Conservation (phyloP, 805 yeast genomes). For the Starmerella potacharoeniae region DNA sequence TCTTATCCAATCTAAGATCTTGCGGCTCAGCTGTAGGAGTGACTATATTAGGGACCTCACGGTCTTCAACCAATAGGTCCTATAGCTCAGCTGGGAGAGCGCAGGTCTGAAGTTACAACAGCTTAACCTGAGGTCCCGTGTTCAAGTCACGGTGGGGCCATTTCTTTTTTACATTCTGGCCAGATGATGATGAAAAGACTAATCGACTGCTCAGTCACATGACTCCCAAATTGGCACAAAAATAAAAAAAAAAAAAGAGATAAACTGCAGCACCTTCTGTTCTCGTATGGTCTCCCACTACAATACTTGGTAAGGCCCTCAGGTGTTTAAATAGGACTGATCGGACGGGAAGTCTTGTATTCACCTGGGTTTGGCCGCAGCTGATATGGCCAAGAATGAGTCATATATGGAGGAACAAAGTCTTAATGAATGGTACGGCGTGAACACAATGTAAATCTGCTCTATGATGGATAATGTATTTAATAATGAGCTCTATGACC, state of each 20-base stretch:
- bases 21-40: not conserved
- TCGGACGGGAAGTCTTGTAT: conserved; percentile 4
- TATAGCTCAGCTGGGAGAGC: conserved; percentile 6
- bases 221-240: not conserved
- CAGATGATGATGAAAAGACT: no score
- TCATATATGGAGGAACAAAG: not conserved
- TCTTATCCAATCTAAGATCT: not conserved
- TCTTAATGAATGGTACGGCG: no score
- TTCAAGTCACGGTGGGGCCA: conserved; percentile 6
- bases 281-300: conserved; percentile 4
- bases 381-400: not conserved
- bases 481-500: no score
- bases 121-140: conserved; percentile 4
- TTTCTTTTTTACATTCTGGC: not conserved
- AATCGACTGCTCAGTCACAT: no score
- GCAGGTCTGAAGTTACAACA: not conserved
- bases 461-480: no score
- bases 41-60: not conserved
- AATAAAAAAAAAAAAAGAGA: not conserved
- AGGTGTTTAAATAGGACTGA: conserved; percentile 4
- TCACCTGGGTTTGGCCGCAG: conserved; percentile 5
- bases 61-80: not conserved
- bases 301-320: conserved; percentile 4
- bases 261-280: conserved; percentile 3
- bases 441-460: no score